Conservation (phyloP, 257 asterid genomes). For the Primulina huaijiensis region DNA sequence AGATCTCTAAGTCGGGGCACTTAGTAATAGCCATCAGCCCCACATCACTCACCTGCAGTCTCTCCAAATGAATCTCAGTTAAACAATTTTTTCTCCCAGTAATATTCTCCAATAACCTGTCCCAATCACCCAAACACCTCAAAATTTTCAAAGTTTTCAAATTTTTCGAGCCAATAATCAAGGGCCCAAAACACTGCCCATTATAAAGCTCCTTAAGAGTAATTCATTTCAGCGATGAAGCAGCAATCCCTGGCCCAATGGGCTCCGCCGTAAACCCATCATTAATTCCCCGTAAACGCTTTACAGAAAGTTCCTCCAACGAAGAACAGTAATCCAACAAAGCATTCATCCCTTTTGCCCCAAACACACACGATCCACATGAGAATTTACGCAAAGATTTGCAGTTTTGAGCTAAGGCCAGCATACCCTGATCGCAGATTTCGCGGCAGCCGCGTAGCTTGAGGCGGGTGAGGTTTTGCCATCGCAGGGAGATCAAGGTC, state of each 20-base stretch:
- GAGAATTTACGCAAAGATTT: slow-evolving; percentile 25
- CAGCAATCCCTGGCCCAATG: slow-evolving; percentile 16
- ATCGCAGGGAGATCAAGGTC: slow-evolving; percentile 22
- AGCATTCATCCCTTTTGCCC: slow-evolving; percentile 36
- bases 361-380: slow-evolving; percentile 29
- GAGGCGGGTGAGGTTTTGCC: slow-evolving; percentile 27
- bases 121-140: slow-evolving; percentile 24
- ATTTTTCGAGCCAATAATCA: slow-evolving; percentile 19
- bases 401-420: slow-evolving; percentile 29
- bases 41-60: slow-evolving; percentile 25
- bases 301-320: slow-evolving; percentile 27
- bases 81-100: slow-evolving; percentile 5
- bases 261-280: slow-evolving; percentile 17
- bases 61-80: slow-evolving; percentile 22
- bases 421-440: slow-evolving; percentile 22
- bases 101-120: slow-evolving; percentile 16
- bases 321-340: slow-evolving; percentile 21
- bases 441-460: slow-evolving; percentile 30
- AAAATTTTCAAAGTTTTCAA: slow-evolving; percentile 18
- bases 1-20: slow-evolving; percentile 18
- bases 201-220: slow-evolving; percentile 16
- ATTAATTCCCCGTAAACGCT: slow-evolving; percentile 23
- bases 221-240: slow-evolving; percentile 18
- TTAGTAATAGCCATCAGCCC: slow-evolving; percentile 18
- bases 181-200: slow-evolving; percentile 22